A percentile compares a stretch with the other conserved stretches of the same genome.
Evolutionary conservation across 768 basidiomycete species (phyloP).

Genomic region (Leccinellum albellum): DNA sequence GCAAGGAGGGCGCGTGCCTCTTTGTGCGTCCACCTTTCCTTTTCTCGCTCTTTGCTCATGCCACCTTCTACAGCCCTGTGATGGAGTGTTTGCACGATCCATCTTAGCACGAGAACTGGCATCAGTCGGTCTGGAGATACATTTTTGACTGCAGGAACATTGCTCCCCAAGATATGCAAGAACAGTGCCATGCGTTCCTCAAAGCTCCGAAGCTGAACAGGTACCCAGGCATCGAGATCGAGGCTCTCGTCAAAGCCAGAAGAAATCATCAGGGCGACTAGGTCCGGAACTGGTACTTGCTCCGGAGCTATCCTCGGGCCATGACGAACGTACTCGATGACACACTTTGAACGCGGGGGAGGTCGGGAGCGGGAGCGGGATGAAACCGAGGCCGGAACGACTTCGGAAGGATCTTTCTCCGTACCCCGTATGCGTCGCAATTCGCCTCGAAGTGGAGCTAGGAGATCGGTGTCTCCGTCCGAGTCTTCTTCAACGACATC

Average conservation of each 20-base stretch:
- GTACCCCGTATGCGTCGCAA: conserved; percentile 53
- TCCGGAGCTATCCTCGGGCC: conserved; percentile 64
- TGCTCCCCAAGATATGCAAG: conserved; percentile 53
- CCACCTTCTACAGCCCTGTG: conserved; percentile 47
- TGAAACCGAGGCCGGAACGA: conserved; percentile 31
- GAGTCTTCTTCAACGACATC: conserved; percentile 66
- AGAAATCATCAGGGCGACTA: conserved; percentile 46
- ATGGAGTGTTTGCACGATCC: conserved; percentile 53
- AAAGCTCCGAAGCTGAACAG: conserved; percentile 47
- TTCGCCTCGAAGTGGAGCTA: conserved; percentile 68
- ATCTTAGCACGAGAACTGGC: conserved; percentile 57
- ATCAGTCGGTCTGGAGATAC: conserved; percentile 47
- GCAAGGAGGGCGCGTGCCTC: conserved; percentile 62
- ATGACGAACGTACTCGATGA: conserved; percentile 63
- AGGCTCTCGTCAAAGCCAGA: conserved; percentile 26
- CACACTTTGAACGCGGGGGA: conserved; percentile 19
- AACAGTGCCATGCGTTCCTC: conserved; percentile 54
- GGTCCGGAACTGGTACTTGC: conserved; percentile 46
- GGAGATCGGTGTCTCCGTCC: conserved; percentile 45
- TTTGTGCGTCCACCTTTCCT: conserved; percentile 63
- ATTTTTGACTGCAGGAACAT: conserved; percentile 42
- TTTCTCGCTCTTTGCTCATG: conserved; percentile 53
- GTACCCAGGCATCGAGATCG: conserved; percentile 29
- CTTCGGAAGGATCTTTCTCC: conserved; percentile 30
- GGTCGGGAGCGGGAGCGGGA: conserved; percentile 28